A percentile compares a stretch with the other conserved stretches of the same genome.
Evolutionary conservation across 1,139 yeast species (phyloP).

Genomic region (Tardiomyces blankii): DNA sequence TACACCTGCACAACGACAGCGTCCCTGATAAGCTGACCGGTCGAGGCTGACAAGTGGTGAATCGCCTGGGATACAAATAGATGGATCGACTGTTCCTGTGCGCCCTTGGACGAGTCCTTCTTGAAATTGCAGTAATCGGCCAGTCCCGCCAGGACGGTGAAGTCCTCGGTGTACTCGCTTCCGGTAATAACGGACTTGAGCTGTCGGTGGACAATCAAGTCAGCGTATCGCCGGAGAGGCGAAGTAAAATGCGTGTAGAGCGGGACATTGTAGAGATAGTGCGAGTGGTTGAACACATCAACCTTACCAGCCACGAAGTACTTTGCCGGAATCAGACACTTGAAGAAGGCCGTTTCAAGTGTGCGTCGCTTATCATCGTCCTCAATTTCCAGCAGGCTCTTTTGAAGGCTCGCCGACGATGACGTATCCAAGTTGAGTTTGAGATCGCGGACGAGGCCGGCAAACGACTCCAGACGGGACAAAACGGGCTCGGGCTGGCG

Average conservation of each 20-base stretch:
- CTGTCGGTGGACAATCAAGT: slow-evolving; percentile 86
- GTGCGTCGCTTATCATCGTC: slow-evolving; percentile 61
- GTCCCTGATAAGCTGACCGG: slow-evolving; percentile 64
- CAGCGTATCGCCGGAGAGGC: slow-evolving; percentile 87
- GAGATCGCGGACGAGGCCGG: slow-evolving; percentile 53
- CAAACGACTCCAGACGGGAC: slow-evolving; percentile 72
- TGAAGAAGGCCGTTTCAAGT: slow-evolving; percentile 67
- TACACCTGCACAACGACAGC: slow-evolving; percentile 89
- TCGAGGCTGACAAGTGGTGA: slow-evolving; percentile 60
- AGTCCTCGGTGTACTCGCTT: slow-evolving; percentile 38
- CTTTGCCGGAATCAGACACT: slow-evolving; percentile 76
- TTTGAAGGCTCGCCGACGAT: slow-evolving; percentile 60
- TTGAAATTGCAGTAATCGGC: slow-evolving; percentile 93
- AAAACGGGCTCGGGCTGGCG: slow-evolving; percentile 80
- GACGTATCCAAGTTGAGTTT: slow-evolving; percentile 58
- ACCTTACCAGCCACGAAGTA: slow-evolving; percentile 84
- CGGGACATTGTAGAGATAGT: slow-evolving; percentile 74
- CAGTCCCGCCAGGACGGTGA: slow-evolving; percentile 64
- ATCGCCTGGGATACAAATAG: slow-evolving; percentile 74
- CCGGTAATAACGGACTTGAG: slow-evolving; percentile 51
- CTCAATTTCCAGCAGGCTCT: slow-evolving; percentile 53
- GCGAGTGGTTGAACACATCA: slow-evolving; percentile 63
- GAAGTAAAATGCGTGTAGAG: slow-evolving; percentile 89
- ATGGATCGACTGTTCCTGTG: slow-evolving; percentile 93
- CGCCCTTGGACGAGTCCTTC: slow-evolving; percentile 85